phyloP scores from a whole-genome alignment of 352 stramenopile species.

The Phytophthora vignae region DNA sequence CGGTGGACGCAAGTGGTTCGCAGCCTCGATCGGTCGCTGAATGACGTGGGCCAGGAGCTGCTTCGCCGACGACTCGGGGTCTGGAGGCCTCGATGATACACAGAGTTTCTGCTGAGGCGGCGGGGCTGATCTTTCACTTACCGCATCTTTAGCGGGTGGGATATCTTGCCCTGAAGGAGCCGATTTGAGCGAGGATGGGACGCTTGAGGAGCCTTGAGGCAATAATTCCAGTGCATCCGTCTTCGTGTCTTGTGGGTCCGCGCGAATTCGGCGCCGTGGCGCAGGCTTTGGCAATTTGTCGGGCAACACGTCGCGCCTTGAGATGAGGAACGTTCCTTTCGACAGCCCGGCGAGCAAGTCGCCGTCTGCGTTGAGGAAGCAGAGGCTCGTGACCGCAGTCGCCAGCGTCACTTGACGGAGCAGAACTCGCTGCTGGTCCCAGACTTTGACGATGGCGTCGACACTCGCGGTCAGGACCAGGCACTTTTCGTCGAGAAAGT shows the following conservation, averaged over 20 bases:
- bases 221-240: not conserved
- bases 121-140: not conserved
- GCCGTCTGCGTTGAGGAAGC: slow-evolving; percentile 71
- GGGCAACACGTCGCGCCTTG: slow-evolving; percentile 63
- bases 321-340: slow-evolving; percentile 66
- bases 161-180: slow-evolving; percentile 1
- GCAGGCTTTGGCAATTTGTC: slow-evolving; percentile 47
- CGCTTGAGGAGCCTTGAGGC: not conserved
- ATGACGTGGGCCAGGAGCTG: slow-evolving; percentile 38
- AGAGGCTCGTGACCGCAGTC: slow-evolving; percentile 65
- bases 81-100: slow-evolving; percentile 5
- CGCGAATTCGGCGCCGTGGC: slow-evolving; percentile 12
- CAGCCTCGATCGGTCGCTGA: slow-evolving; percentile 30
- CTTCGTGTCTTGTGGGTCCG: slow-evolving; percentile 10
- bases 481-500: slow-evolving; percentile 68
- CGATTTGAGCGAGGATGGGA: not conserved
- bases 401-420: slow-evolving; percentile 67
- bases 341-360: slow-evolving; percentile 65
- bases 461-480: slow-evolving; percentile 70
- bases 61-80: slow-evolving; percentile 30
- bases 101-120: slow-evolving; percentile 4
- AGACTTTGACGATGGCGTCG: slow-evolving; percentile 79
- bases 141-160: not conserved
- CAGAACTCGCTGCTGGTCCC: slow-evolving; percentile 66
- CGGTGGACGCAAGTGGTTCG: slow-evolving; percentile 26